Evolutionary conservation across 1,284 basidiomycete genomes (phyloP).

Genomic region (Clitocybe nebularis): DNA sequence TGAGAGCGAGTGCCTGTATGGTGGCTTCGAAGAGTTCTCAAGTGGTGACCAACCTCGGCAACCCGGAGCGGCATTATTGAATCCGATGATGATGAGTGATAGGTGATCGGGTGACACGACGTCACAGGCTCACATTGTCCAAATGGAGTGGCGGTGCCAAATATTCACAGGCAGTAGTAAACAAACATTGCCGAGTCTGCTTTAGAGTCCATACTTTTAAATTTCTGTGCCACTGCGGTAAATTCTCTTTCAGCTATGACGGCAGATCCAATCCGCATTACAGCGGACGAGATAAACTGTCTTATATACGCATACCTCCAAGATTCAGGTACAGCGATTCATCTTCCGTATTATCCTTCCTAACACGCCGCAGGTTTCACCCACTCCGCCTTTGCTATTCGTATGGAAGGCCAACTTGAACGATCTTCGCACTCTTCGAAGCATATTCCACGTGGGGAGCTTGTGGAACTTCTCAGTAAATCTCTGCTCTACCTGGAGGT

Average conservation of each 20-base stretch:
- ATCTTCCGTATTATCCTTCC: slow-evolving; percentile 6
- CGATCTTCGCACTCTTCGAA: slow-evolving; percentile 61
- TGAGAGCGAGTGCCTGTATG: not conserved
- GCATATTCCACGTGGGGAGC: slow-evolving; percentile 77
- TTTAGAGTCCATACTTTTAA: not conserved
- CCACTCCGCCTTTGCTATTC: slow-evolving; percentile 74
- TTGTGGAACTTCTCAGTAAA: slow-evolving; percentile 77
- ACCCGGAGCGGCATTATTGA: slow-evolving; percentile 12
- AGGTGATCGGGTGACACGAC: too few species aligned
- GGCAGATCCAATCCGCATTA: slow-evolving; percentile 53
- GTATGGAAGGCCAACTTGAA: slow-evolving; percentile 66
- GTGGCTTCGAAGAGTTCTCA: too few species aligned
- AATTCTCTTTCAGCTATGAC: slow-evolving; percentile 24
- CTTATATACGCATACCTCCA: slow-evolving; percentile 79
- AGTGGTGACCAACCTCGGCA: slow-evolving; percentile 3
- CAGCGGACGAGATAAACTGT: slow-evolving; percentile 81
- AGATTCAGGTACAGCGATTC: slow-evolving; percentile 58
- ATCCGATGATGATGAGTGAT: not conserved
- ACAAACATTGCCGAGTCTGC: not conserved
- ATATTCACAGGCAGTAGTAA: slow-evolving; percentile 1
- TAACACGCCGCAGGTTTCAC: slow-evolving; percentile 52
- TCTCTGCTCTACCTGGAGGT: slow-evolving; percentile 81
- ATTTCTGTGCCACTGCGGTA: not conserved
- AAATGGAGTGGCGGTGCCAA: not conserved
- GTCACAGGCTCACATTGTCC: not conserved